Base-by-base conservation (phyloP, 345 rosid species). In the Noccaea bulbosa region DNA sequence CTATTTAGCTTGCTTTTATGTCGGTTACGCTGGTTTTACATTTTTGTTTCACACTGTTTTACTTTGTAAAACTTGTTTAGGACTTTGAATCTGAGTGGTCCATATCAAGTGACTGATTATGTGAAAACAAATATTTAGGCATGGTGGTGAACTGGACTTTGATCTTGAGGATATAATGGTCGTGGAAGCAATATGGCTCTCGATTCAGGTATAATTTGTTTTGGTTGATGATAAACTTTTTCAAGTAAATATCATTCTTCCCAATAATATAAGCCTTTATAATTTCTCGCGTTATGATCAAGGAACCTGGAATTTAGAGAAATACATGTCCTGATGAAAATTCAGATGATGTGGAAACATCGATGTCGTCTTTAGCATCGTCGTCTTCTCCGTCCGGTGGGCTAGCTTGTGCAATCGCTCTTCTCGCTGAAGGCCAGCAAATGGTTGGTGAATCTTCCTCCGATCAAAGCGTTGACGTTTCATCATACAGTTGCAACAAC, bases 81-180 rank as follows among this genome's bases (percentile, higher is more conserved):
- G 44, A 22, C 34, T 49, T n/a, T 48, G n/a, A 30, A 61, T 24
- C 11, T 10, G 60, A 34, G 51, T 59, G 34, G 39, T 70, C 4
- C 20, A 40, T 49, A 51, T 32, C 51, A 12, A 34, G 61, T 38
- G 38, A 49, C 58, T 49, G 24, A 48, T 48, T 39, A 20, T 58
- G 14, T 57, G 11, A 16, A 56, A 45, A 34, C 6, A 16, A 24
- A 38, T 52, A 11, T 65, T 67, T 76, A 93, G 98, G 92, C 20
- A 17, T 17, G 89, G 84, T 60, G 92, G 80, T 62, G 94, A 85
- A 43, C 88, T 85, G 77, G 92, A 90, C 69, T 48, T 88, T 65
- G 97, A 91, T 83, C 90, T 86, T 20, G 98, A 93, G 80, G 98
- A 88, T 47, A 81, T 93, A 76, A 91, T 93, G 98, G 84, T 88